These are phyloP conservation scores for Coniophora puteana DNA, from an alignment of 1,284 basidiomycete species.

Conservation along the genomic window DNA sequence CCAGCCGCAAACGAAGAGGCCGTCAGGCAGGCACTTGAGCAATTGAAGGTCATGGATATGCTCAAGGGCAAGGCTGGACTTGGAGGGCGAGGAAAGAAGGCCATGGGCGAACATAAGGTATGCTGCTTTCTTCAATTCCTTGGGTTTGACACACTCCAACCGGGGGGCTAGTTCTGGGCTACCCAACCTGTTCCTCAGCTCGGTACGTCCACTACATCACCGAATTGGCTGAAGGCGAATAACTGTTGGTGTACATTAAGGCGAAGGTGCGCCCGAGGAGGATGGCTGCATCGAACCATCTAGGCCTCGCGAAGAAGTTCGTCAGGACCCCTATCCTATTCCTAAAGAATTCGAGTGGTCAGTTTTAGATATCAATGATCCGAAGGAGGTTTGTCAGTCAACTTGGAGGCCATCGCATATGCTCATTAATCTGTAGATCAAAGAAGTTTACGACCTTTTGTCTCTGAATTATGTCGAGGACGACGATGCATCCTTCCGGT, in stretches of 20 bases:
- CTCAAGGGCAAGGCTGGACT: slow-evolving; percentile 66
- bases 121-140: slow-evolving; percentile 13
- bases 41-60: slow-evolving; percentile 72
- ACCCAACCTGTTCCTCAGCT: slow-evolving; percentile 94
- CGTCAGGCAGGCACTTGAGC: slow-evolving; percentile 58
- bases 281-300: slow-evolving; percentile 92
- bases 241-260: slow-evolving; percentile 31
- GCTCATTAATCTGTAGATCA: slow-evolving; percentile 48
- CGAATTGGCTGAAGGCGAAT: slow-evolving; percentile 4
- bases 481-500: slow-evolving; percentile 92
- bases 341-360: slow-evolving; percentile 96
- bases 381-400: slow-evolving; percentile 52
- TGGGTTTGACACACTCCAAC: slow-evolving; percentile 9
- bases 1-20: slow-evolving; percentile 53
- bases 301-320: slow-evolving; percentile 74
- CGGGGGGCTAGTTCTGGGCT: slow-evolving; percentile 75
- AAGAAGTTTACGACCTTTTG: slow-evolving; percentile 91
- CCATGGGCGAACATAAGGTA: slow-evolving; percentile 86
- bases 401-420: not conserved
- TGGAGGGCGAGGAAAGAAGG: slow-evolving; percentile 71
- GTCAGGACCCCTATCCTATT: slow-evolving; percentile 83
- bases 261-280: slow-evolving; percentile 59
- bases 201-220: slow-evolving; percentile 37
- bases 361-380: slow-evolving; percentile 76
- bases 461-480: slow-evolving; percentile 98